These are phyloP conservation scores for Lactarius sanguifluus DNA, from an alignment of 768 basidiomycete species.

Conservation along the genomic window DNA sequence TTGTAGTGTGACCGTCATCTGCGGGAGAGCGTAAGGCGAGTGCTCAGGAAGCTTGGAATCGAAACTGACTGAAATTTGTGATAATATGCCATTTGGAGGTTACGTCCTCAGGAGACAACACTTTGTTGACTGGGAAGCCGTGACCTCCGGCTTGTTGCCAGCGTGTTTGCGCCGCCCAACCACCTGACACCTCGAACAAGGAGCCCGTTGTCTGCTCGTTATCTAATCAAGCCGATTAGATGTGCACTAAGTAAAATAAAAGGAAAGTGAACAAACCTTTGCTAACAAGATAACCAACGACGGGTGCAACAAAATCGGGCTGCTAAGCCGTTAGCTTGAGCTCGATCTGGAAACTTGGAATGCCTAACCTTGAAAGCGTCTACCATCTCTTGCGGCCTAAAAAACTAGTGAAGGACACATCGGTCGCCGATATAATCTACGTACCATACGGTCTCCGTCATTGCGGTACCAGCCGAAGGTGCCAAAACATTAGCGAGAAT, in stretches of 20 bases:
- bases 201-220: conserved; percentile 71
- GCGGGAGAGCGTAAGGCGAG: conserved; percentile 18
- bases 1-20: conserved; percentile 82
- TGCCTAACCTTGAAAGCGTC: conserved; percentile 78
- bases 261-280: conserved; percentile 44
- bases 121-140: conserved; percentile 79
- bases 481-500: conserved; percentile 89
- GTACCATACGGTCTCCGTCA: conserved; percentile 84
- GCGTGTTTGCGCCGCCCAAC: conserved; percentile 88
- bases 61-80: conserved; percentile 72
- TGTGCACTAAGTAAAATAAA: neutral
- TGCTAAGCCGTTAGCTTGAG: conserved; percentile 33
- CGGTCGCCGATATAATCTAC: conserved; percentile 7
- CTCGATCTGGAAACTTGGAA: neutral
- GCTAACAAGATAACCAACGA: conserved; percentile 89
- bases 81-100: conserved; percentile 77
- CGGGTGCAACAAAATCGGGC: conserved; percentile 90
- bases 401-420: conserved; percentile 8
- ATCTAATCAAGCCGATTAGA: conserved; percentile 38
- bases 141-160: conserved; percentile 91
- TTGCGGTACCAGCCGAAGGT: conserved; percentile 86
- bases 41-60: neutral
- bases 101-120: conserved; percentile 79
- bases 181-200: conserved; percentile 85
- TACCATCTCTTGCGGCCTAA: conserved; percentile 79